A percentile compares a stretch with the other conserved stretches of the same genome.
Evolutionary conservation across 148 eudicot genomes (phyloP).

Genomic region (Amaranthus cruentus): DNA sequence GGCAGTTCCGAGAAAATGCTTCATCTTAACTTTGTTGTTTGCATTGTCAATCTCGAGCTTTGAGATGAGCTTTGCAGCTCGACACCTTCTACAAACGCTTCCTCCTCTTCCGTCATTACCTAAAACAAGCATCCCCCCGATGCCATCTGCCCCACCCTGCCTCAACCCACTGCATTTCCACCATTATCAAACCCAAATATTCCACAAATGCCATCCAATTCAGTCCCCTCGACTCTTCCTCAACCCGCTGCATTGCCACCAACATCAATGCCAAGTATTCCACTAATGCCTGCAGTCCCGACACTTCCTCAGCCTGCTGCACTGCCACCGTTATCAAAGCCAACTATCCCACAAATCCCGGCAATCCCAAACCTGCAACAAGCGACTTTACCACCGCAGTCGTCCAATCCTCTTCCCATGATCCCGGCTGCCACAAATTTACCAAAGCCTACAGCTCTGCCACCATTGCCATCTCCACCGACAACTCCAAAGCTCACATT

Average conservation of each 20-base stretch:
- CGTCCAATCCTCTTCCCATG: conserved; percentile 13
- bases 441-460: conserved; percentile 19
- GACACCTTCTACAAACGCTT: conserved; percentile 26
- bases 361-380: too few species aligned
- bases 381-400: conserved; percentile 7
- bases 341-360: not conserved
- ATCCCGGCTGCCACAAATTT: too few species aligned
- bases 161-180: conserved; percentile 3
- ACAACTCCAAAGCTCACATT: conserved; percentile 14
- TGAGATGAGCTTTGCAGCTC: conserved; percentile 22
- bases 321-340: conserved; percentile 12
- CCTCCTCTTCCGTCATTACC: conserved; percentile 31
- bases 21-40: conserved; percentile 18
- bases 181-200: not conserved
- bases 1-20: conserved; percentile 18
- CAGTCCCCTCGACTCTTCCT: not conserved
- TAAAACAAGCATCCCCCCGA: conserved; percentile 13
- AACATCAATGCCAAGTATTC: conserved; percentile 9
- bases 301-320: conserved; percentile 1
- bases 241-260: conserved; percentile 6
- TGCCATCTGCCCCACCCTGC: conserved; percentile 12
- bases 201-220: conserved; percentile 14
- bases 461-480: conserved; percentile 20
- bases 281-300: conserved; percentile 25
- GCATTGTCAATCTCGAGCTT: conserved; percentile 22